These are phyloP conservation scores for Ophiostoma himal-ulmi DNA, from an alignment of 2,329 filamentous ascomycete genomes.

Conservation along the genomic window DNA sequence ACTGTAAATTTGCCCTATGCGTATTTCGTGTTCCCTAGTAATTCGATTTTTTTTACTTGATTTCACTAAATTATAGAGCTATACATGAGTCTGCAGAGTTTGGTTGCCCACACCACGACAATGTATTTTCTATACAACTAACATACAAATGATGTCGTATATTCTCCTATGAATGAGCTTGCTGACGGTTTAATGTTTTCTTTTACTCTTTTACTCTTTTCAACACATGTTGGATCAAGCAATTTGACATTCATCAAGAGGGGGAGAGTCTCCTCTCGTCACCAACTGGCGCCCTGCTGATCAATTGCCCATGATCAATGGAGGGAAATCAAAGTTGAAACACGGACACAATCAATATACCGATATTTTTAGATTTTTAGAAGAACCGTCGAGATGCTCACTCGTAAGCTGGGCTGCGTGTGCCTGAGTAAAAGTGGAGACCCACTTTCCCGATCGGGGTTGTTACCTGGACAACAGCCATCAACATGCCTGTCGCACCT, in stretches of 20 bases:
- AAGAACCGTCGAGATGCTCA: neutral
- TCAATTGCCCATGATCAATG: neutral
- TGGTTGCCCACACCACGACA: too few species aligned
- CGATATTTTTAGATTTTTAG: neutral
- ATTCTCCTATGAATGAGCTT: too few species aligned
- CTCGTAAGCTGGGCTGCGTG: neutral
- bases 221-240: neutral
- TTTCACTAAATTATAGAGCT: too few species aligned
- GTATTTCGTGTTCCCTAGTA: too few species aligned
- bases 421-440: neutral
- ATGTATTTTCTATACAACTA: too few species aligned
- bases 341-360: neutral
- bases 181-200: neutral
- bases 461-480: conserved; percentile 19
- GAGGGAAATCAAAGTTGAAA: neutral
- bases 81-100: too few species aligned
- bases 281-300: neutral
- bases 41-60: neutral
- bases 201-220: neutral
- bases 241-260: too few species aligned
- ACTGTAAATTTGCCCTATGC: neutral
- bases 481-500: conserved; percentile 18
- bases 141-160: too few species aligned
- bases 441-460: conserved; percentile 14
- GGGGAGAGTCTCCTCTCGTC: neutral